Evolutionary conservation across 2,329 filamentous ascomycete genomes (phyloP), one percentile per base, ranked within the genome.

Genomic region (Pseudogymnoascus destructans): DNA sequence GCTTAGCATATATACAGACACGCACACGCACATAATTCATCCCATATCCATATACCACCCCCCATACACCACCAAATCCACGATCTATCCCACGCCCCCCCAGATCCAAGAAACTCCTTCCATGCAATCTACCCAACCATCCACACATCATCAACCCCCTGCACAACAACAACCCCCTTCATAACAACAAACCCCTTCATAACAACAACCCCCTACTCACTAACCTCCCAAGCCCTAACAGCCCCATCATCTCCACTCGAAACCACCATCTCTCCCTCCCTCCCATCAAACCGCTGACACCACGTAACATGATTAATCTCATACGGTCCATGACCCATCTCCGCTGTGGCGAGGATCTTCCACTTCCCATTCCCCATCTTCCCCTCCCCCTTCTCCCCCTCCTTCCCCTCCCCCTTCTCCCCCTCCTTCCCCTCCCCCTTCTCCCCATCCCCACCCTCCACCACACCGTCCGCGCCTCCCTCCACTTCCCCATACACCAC

Each of bases 231-330:
- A 1, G 91, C 83, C 67, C 86, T 85, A 25, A 96, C 86, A 57
- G 86, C 77, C 0, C 93, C 93, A 72, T 97, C 91, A 69, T 98
- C 93, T 0, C 92, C 93, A 0, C 91, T 95, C 13, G 87, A 93
- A 17, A 97, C 75, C 52, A 98, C 75, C 69, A 96, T 86, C 73
- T 97, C 92, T 21, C 72, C 76, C 1, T 79, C 77, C n/a, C 59
- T 76, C 55, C 77, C 76, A 69, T 95, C 90, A 59, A 82, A 86
- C 59, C 91, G 78, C 65, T 79, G 81, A 63, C 89, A 90, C 93
- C 93, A 98, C 1, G 81, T 83, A 55, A 93, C 79, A 71, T 96
- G 90, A 67, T 98, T 98, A 63, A 97, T 79, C 72, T 98, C 93
- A 68, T 92, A 96, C 2, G 95, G 88, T 0, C 89, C 91, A 70